Conservation (phyloP, 352 stramenopile species). For the Pythium myriotylum region DNA sequence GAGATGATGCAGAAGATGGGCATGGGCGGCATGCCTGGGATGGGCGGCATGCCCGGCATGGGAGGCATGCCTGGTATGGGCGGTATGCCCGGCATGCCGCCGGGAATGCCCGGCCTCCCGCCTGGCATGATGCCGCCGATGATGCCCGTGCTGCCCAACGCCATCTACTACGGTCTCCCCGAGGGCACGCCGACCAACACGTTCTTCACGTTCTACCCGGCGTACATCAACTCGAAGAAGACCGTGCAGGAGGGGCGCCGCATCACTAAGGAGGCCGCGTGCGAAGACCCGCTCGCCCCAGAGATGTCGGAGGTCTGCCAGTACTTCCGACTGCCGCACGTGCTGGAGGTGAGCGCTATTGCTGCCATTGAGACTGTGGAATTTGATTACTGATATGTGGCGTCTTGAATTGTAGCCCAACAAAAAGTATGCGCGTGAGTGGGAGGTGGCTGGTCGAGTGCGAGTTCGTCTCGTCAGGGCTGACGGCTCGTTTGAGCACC, state of each 20-base stretch:
- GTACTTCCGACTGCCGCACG: slow-evolving; percentile 79
- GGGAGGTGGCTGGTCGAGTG: slow-evolving; percentile 67
- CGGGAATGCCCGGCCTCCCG: slow-evolving; percentile 46
- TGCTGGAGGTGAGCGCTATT: slow-evolving; percentile 56
- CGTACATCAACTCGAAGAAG: slow-evolving; percentile 86
- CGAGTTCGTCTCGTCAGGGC: slow-evolving; percentile 67
- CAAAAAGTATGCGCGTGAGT: slow-evolving; percentile 87
- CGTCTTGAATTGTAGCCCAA: slow-evolving; percentile 31
- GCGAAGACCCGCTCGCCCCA: slow-evolving; percentile 66
- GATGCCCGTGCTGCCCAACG: slow-evolving; percentile 58
- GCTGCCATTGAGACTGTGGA: background rate
- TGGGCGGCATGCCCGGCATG: slow-evolving; percentile 42
- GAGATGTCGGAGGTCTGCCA: slow-evolving; percentile 88
- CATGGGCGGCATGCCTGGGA: slow-evolving; percentile 40
- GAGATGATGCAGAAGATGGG: slow-evolving; percentile 59
- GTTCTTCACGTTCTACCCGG: slow-evolving; percentile 85
- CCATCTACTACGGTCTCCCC: slow-evolving; percentile 68
- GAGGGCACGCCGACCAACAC: slow-evolving; percentile 54
- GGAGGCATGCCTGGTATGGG: slow-evolving; percentile 46
- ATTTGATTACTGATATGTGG: background rate
- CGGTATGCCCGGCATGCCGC: slow-evolving; percentile 45
- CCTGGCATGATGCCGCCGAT: slow-evolving; percentile 53
- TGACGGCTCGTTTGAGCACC: slow-evolving; percentile 66
- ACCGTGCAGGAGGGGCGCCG: slow-evolving; percentile 81
- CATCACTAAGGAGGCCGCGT: slow-evolving; percentile 65